Evolutionary conservation across 2,329 filamentous ascomycete genomes (phyloP), one percentile per base, ranked within the genome.

Genomic region (Trichoderma sp.): DNA sequence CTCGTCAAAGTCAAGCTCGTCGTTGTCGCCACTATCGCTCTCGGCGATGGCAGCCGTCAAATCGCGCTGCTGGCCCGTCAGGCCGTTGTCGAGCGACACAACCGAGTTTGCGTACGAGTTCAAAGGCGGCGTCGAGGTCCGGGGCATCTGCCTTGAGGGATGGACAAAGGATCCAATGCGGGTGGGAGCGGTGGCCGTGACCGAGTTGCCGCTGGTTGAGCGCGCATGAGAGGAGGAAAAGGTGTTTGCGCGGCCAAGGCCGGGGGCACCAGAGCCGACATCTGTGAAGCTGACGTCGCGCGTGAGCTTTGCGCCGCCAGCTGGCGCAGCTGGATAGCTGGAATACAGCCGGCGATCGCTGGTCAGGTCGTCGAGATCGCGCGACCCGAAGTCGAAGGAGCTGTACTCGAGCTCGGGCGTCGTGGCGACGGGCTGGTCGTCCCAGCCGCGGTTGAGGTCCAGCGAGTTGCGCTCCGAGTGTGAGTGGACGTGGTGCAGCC

Each of bases 111-210:
- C 83, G 74, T 87, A 88, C 27, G 85, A 84, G 69, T 88, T 74
- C 10, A 88, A 73, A 9, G 87, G 86, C 60, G 87, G 86, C 68
- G 87, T 88, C 54, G 86, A 84, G 1, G 86, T 86, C 48, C 86
- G 83, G 35, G 88, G 88, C 9, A 82, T 88, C 77, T 89, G 88
- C 74, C 89, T 86, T 71, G 89, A 89, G 29, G 88, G 87, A 73
- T 90, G 88, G 22, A 89, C 82, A 73, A 90, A 89, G 35, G 81
- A 78, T 67, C 81, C 81, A 67, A 79, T 80, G 67, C 84, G 81
- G 64, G 78, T 69, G 59, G 77, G 82, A 72, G 86, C 88, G 70
- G 82, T 83, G 29, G 86, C 87, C 8, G 84, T 82, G 64, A 86
- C 81, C 10, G 86, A 88, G 70, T 81, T 78, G 67, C 84, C 86